Evolutionary conservation across 495 filamentous ascomycete genomes (phyloP).

Genomic region (Neurospora sp.): DNA sequence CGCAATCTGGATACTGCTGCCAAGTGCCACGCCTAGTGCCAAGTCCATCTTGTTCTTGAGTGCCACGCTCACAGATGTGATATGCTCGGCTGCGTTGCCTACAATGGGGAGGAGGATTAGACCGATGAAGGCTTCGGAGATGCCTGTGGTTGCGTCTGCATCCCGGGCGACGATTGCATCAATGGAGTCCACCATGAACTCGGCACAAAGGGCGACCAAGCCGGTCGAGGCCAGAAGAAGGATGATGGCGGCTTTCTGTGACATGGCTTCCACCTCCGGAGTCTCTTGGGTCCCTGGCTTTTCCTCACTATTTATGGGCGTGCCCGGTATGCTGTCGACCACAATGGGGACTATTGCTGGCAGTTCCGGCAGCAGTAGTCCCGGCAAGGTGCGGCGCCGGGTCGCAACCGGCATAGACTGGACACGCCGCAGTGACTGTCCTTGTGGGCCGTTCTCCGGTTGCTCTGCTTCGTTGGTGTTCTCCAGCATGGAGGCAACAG

Average conservation of each 20-base stretch:
- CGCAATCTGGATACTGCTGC: slow-evolving; percentile 71
- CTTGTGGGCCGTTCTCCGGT: slow-evolving; percentile 11
- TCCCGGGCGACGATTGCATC: slow-evolving; percentile 45
- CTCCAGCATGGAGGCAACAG: slow-evolving; percentile 34
- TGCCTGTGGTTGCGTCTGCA: slow-evolving; percentile 29
- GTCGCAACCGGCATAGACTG: slow-evolving; percentile 25
- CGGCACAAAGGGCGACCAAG: slow-evolving; percentile 71
- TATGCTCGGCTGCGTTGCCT: slow-evolving; percentile 81
- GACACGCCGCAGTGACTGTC: slow-evolving; percentile 27
- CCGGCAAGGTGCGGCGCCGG: slow-evolving; percentile 18
- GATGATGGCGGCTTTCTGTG: slow-evolving; percentile 58
- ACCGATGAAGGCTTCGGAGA: slow-evolving; percentile 70
- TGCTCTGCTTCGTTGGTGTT: not conserved
- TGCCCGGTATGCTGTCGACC: not conserved
- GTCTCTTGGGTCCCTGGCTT: slow-evolving; percentile 9
- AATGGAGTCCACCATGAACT: slow-evolving; percentile 72
- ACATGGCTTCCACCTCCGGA: slow-evolving; percentile 37
- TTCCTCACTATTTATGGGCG: not conserved
- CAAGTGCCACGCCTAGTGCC: slow-evolving; percentile 72
- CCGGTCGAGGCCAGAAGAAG: slow-evolving; percentile 65
- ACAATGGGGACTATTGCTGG: slow-evolving; percentile 12
- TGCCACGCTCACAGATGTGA: slow-evolving; percentile 74
- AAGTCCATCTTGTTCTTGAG: slow-evolving; percentile 87
- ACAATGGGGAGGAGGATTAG: slow-evolving; percentile 82
- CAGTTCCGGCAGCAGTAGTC: slow-evolving; percentile 15